Conservation (phyloP, 805 yeast species). For the Cyberlindnera saturnus region DNA sequence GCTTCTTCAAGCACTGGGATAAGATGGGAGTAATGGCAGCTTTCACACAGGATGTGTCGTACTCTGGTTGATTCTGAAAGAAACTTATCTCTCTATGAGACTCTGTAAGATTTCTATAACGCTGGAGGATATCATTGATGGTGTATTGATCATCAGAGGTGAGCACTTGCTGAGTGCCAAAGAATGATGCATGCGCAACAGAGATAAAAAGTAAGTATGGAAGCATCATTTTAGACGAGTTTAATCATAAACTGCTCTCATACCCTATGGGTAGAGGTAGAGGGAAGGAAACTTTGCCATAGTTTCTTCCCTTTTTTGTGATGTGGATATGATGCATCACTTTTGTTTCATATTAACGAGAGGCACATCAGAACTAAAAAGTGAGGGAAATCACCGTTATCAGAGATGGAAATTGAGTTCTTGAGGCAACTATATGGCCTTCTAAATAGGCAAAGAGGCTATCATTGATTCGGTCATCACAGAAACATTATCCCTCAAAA, state of each 20-base stretch:
- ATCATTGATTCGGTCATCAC: too few relatives aligned
- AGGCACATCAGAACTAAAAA: not conserved
- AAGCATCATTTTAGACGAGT: not conserved
- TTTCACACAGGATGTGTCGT: conserved; percentile 29
- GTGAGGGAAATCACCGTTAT: not conserved
- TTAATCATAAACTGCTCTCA: too few relatives aligned
- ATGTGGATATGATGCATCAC: not conserved
- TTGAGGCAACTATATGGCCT: too few relatives aligned
- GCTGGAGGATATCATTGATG: conserved; percentile 15
- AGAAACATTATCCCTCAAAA: too few relatives aligned
- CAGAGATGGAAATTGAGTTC: not conserved
- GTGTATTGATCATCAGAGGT: conserved; percentile 6
- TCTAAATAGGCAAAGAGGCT: too few relatives aligned
- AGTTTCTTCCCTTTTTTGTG: too few relatives aligned
- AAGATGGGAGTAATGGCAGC: conserved; percentile 35
- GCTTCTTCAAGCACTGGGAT: conserved; percentile 33
- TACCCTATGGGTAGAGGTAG: too few relatives aligned
- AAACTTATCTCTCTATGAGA: conserved; percentile 6
- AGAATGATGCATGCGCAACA: not conserved
- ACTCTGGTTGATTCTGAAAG: conserved; percentile 6
- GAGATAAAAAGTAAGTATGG: not conserved
- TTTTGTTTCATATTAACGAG: not conserved
- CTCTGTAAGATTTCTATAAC: conserved; percentile 13
- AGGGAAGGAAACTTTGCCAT: too few relatives aligned
- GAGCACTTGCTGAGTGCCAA: not conserved